Percentiles rank a stretch among this genome's conserved stretches.
Evolutionary conservation across 2,329 filamentous ascomycete genomes (phyloP).

Genomic region (Claviceps sp.): DNA sequence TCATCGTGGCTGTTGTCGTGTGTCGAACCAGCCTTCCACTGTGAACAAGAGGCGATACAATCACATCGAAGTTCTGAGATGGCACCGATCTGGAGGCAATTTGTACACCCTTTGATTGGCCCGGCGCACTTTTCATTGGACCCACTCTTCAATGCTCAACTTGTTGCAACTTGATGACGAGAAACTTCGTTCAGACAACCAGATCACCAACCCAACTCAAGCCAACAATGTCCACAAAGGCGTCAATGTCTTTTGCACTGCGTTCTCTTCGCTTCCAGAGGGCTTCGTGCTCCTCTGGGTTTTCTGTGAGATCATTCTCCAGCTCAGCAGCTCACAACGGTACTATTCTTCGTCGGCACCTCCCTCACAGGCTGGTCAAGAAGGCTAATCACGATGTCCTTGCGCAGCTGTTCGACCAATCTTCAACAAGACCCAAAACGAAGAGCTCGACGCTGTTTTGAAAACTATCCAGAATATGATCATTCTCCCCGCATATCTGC

Average conservation of each 20-base stretch:
- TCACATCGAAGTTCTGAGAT: neutral
- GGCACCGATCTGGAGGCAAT: neutral
- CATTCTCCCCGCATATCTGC: constrained; percentile 49
- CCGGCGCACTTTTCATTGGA: constrained; percentile 19
- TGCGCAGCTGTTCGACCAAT: constrained; percentile 21
- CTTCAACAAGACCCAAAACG: constrained; percentile 38
- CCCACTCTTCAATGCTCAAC: constrained; percentile 6
- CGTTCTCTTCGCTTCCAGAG: constrained; percentile 11
- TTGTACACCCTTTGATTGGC: constrained; percentile 22
- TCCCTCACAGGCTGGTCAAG: neutral
- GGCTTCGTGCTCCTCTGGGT: neutral
- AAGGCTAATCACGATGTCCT: constrained; percentile 6
- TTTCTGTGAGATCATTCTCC: constrained; percentile 10
- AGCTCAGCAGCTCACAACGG: constrained; percentile 17
- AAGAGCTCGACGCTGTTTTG: constrained; percentile 40
- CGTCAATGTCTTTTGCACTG: constrained; percentile 13
- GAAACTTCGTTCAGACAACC: constrained; percentile 7
- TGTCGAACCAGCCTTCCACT: constrained; percentile 3
- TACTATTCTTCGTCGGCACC: constrained; percentile 8
- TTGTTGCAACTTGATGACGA: neutral
- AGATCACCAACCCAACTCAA: neutral
- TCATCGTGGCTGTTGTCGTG: constrained; percentile 30
- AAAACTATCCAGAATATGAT: constrained; percentile 40
- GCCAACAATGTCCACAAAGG: constrained; percentile 9
- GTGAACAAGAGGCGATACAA: neutral